Evolutionary conservation across 176 grass and related monocot genomes (phyloP).

Genomic region (Zea luxurians): DNA sequence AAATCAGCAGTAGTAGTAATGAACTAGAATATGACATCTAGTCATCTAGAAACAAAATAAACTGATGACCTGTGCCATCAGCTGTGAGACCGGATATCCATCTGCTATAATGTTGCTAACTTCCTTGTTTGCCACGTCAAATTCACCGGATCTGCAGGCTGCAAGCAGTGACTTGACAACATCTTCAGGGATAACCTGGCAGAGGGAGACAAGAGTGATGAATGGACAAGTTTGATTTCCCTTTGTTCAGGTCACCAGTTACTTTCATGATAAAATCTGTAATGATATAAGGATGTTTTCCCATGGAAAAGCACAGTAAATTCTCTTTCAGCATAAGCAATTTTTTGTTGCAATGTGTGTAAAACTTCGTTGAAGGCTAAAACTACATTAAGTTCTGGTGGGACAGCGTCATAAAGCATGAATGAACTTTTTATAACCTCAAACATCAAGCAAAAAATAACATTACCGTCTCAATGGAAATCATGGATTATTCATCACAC

Average conservation of each 20-base stretch:
- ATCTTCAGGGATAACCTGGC: conserved; percentile 82
- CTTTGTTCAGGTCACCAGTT: conserved; percentile 21
- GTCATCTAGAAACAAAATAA: conserved; percentile 20
- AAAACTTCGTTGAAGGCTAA: conserved; percentile 12
- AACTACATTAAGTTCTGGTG: not conserved
- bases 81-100: conserved; percentile 93
- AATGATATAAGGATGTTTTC: conserved; percentile 18
- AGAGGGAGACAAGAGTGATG: conserved; percentile 28
- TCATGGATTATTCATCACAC: not conserved
- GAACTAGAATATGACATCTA: conserved; percentile 18
- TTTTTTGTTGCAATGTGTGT: conserved; percentile 11
- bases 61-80: conserved; percentile 69
- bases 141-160: conserved; percentile 89
- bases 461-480: conserved; percentile 16
- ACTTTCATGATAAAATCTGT: not conserved
- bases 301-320: not conserved
- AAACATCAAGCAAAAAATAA: conserved; percentile 18
- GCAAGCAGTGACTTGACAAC: conserved; percentile 73
- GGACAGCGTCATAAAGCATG: not conserved
- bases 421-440: not conserved
- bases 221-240: conserved; percentile 19
- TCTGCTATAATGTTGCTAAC: conserved; percentile 88
- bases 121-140: conserved; percentile 88
- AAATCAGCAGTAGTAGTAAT: conserved; percentile 11
- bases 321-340: not conserved